Evolutionary conservation across 192 early-diverging fungal species (phyloP).

Genomic region (Rhizophagus prolifer): DNA sequence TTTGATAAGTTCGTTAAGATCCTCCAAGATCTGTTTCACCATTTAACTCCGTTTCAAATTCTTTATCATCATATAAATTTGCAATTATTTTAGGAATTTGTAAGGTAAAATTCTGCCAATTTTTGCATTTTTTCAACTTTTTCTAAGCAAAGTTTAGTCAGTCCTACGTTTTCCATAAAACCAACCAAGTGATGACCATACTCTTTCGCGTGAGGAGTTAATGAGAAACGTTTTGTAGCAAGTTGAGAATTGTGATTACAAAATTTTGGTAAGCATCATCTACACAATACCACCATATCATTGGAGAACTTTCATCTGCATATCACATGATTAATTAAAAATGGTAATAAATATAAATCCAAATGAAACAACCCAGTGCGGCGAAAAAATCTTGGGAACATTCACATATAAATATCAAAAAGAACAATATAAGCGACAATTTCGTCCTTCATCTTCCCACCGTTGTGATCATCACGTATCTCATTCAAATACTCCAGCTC

Average conservation of each 20-base stretch:
- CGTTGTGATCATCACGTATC: no score
- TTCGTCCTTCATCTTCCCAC: no score
- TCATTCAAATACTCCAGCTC: no score
- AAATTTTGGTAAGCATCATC: background rate
- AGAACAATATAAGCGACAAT: no score
- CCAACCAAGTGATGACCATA: background rate
- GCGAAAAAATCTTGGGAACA: no score
- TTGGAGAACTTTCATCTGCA: no score
- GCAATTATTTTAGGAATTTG: background rate
- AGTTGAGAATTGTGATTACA: background rate
- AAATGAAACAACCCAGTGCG: no score
- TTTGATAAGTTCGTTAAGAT: background rate
- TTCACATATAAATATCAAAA: no score
- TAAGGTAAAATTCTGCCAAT: background rate
- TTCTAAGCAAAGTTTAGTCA: background rate
- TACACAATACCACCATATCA: background rate
- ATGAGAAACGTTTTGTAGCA: background rate
- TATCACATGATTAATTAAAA: no score
- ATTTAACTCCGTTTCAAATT: background rate
- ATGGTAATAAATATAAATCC: no score
- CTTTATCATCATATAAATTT: background rate
- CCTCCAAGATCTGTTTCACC: background rate
- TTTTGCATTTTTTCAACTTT: constrained; percentile 5
- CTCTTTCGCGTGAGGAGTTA: background rate
- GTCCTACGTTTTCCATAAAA: background rate